Conservation (phyloP, 2,329 filamentous ascomycete genomes). For the Torrubiellomyces zombiae region DNA sequence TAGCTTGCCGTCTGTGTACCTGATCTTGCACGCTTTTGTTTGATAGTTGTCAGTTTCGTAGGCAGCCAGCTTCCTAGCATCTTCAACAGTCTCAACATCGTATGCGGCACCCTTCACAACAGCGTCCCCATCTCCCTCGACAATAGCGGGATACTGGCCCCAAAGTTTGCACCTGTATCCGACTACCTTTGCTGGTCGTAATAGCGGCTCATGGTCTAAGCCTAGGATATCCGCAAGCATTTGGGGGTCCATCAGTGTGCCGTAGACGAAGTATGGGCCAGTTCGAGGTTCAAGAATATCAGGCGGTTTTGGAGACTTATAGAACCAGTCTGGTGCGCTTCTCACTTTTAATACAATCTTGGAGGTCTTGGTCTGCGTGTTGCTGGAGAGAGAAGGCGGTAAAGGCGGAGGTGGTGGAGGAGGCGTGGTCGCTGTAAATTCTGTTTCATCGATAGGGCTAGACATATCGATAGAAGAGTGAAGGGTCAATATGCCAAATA, state of each 20-base stretch:
- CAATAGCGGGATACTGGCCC: constrained; percentile 2
- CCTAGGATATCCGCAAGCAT: constrained; percentile 2
- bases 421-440: neutral
- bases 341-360: constrained; percentile 2
- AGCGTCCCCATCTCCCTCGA: constrained; percentile 2
- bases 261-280: constrained; percentile 2
- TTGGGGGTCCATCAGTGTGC: constrained; percentile 2
- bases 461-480: no score
- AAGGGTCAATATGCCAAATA: no score
- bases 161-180: constrained; percentile 3
- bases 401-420: constrained; percentile 1
- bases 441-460: no score
- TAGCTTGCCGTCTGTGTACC: constrained; percentile 2
- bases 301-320: constrained; percentile 2
- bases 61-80: constrained; percentile 3
- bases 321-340: constrained; percentile 2
- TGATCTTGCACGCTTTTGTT: constrained; percentile 2
- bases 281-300: constrained; percentile 2
- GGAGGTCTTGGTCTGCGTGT: constrained; percentile 1
- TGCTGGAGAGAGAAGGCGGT: constrained; percentile 1
- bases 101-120: constrained; percentile 2
- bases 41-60: constrained; percentile 2
- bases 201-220: constrained; percentile 1
- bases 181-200: constrained; percentile 1
- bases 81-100: constrained; percentile 2